Evolutionary conservation across 352 stramenopile genomes (phyloP).

Genomic region (Thraustotheca clavata): DNA sequence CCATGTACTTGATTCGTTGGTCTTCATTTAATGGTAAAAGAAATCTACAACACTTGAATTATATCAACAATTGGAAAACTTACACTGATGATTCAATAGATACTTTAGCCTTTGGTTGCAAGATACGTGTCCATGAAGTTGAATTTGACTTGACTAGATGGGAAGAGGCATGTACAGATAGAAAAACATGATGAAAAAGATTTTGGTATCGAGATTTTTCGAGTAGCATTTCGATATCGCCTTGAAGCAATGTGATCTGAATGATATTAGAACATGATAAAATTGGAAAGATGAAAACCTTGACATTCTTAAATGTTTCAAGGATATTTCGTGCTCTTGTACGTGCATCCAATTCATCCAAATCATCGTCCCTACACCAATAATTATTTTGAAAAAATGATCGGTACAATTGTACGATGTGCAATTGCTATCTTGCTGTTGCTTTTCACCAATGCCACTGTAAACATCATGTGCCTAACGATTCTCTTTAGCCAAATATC

Average conservation of each 20-base stretch:
- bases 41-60: constrained; percentile 33
- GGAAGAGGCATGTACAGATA: constrained; percentile 56
- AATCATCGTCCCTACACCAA: constrained; percentile 26
- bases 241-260: constrained; percentile 58
- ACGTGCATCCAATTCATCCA: constrained; percentile 27
- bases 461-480: constrained; percentile 70
- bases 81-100: constrained; percentile 68
- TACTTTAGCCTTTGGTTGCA: constrained; percentile 35
- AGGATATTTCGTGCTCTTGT: constrained; percentile 34
- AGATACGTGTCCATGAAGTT: constrained; percentile 30
- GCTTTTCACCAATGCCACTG: constrained; percentile 58
- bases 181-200: constrained; percentile 55
- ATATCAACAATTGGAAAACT: constrained; percentile 23
- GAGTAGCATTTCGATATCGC: constrained; percentile 48
- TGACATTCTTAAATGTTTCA: constrained; percentile 48
- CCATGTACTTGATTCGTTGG: constrained; percentile 53
- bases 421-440: constrained; percentile 18
- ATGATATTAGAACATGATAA: background rate
- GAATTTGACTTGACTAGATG: constrained; percentile 28
- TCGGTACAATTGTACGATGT: background rate
- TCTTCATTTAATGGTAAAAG: constrained; percentile 60
- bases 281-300: constrained; percentile 27
- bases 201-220: constrained; percentile 50
- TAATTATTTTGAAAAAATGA: constrained; percentile 6
- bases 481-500: background rate